Evolutionary conservation across 495 filamentous ascomycete species (phyloP).

Genomic region (Daldinia grandis): DNA sequence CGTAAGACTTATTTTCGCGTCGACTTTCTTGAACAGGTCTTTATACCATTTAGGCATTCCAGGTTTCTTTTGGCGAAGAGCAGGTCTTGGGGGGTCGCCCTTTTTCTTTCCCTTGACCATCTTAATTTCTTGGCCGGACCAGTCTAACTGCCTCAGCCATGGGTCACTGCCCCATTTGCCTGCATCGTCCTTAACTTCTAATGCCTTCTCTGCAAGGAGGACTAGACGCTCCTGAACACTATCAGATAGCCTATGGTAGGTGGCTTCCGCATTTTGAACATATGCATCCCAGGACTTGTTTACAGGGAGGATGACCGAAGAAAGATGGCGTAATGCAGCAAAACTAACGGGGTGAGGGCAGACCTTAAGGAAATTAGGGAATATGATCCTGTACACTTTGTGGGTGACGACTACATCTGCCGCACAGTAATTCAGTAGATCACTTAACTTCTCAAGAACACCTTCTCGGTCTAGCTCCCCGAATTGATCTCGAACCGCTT

Average conservation of each 20-base stretch:
- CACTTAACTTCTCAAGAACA: slow-evolving; percentile 73
- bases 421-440: slow-evolving; percentile 93
- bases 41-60: slow-evolving; percentile 98
- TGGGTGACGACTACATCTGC: slow-evolving; percentile 94
- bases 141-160: slow-evolving; percentile 94
- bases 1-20: slow-evolving; percentile 73
- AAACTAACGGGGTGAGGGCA: slow-evolving; percentile 99
- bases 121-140: slow-evolving; percentile 89
- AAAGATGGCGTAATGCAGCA: slow-evolving; percentile 88
- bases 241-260: slow-evolving; percentile 78
- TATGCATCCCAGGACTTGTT: slow-evolving; percentile 88
- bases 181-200: slow-evolving; percentile 73
- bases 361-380: slow-evolving; percentile 83
- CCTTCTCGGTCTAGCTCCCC: slow-evolving; percentile 79
- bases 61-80: slow-evolving; percentile 86
- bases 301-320: slow-evolving; percentile 90
- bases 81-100: slow-evolving; percentile 76
- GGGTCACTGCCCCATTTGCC: slow-evolving; percentile 77
- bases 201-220: slow-evolving; percentile 75
- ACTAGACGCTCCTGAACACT: slow-evolving; percentile 78
- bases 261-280: slow-evolving; percentile 79
- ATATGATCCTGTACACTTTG: slow-evolving; percentile 88
- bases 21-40: slow-evolving; percentile 76
- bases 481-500: slow-evolving; percentile 85
- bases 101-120: slow-evolving; percentile 94